phyloP scores from a whole-genome alignment of 768 basidiomycete genomes.

The Coprinellus aureogranulatus region DNA sequence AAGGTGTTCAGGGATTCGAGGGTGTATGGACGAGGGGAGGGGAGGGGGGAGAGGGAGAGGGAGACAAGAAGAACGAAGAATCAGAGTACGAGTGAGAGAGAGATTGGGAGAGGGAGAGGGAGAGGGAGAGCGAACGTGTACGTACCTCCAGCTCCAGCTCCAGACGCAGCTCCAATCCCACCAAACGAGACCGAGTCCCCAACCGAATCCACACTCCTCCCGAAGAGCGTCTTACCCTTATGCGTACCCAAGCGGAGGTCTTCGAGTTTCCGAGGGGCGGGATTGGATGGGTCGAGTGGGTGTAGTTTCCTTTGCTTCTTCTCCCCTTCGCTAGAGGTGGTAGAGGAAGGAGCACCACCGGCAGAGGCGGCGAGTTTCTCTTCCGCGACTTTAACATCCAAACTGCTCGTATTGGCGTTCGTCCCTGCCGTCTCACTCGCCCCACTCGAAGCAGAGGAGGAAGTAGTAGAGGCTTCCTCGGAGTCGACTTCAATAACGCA shows the following conservation, averaged over 20 bases:
- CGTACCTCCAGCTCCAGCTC: no score
- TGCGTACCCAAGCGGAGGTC: neutral
- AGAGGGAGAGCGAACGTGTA: no score
- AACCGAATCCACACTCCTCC: neutral
- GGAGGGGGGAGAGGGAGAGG: no score
- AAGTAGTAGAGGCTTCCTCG: neutral
- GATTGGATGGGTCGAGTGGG: constrained; percentile 56
- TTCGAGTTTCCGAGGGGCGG: neutral
- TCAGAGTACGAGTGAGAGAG: no score
- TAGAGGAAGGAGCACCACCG: neutral
- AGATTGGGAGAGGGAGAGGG: neutral
- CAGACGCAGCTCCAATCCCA: neutral
- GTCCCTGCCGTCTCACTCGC: no score
- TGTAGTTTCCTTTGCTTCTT: constrained; percentile 32
- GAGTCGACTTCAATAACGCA: constrained; percentile 77
- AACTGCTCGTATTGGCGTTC: no score
- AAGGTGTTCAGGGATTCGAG: no score
- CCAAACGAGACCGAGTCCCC: no score
- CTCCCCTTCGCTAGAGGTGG: constrained; percentile 3
- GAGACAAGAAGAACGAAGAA: no score
- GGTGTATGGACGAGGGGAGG: no score
- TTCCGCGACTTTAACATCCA: neutral
- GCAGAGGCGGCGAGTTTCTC: neutral
- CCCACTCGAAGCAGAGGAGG: no score
- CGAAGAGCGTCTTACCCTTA: neutral